phyloP scores from a whole-genome alignment of 371 early-diverging fungal species.

The Rhizopus sp. region DNA sequence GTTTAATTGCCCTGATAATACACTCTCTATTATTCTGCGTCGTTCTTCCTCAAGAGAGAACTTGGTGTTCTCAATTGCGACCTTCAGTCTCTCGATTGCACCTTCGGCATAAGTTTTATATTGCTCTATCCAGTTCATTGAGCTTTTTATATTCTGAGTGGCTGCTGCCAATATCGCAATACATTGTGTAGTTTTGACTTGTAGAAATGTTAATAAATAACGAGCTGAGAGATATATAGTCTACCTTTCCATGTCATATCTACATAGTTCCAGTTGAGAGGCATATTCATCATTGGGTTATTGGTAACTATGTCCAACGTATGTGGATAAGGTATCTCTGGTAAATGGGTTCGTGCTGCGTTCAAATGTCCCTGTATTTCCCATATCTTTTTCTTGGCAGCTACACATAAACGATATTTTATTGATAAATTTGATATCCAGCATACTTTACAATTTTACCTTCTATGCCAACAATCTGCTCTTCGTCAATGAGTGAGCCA shows the following conservation, averaged over 20 bases:
- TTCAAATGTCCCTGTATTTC: constrained; percentile 41
- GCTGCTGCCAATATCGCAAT: constrained; percentile 20
- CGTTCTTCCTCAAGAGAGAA: constrained; percentile 16
- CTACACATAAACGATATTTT: constrained; percentile 3
- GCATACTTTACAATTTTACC: constrained; percentile 18
- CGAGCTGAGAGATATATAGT: not conserved
- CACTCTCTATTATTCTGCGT: constrained; percentile 14
- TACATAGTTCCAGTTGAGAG: constrained; percentile 27
- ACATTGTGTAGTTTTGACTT: constrained; percentile 27
- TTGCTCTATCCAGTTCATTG: constrained; percentile 24
- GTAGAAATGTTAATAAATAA: too few relatives aligned
- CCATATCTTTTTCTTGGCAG: constrained; percentile 27
- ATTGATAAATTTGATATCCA: not conserved
- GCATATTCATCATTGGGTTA: constrained; percentile 33
- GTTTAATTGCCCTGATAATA: constrained; percentile 12
- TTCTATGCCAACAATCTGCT: constrained; percentile 37
- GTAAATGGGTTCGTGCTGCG: constrained; percentile 33
- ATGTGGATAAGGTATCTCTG: constrained; percentile 47
- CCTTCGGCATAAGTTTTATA: constrained; percentile 23
- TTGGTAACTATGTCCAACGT: constrained; percentile 42
- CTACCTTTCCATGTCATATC: constrained; percentile 48
- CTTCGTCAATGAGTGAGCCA: constrained; percentile 36
- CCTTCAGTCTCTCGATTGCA: constrained; percentile 10
- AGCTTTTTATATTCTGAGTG: constrained; percentile 21
- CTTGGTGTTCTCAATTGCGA: constrained; percentile 8